Conservation (phyloP, 768 basidiomycete species). For the Mycena belliarum region DNA sequence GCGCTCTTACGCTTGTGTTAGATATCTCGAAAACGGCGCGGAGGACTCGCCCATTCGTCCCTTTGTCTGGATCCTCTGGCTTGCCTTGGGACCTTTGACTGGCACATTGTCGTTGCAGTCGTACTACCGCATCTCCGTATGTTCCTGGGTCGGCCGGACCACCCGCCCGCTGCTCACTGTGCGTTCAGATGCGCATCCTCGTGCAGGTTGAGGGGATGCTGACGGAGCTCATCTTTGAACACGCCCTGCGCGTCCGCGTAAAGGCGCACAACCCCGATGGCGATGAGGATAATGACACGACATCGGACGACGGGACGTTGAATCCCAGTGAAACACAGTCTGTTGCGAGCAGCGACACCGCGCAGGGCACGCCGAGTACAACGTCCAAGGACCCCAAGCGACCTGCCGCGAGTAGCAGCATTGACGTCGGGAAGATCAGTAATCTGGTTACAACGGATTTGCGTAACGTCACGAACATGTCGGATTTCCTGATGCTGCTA, state of each 20-base stretch:
- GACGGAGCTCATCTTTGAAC: constrained; percentile 29
- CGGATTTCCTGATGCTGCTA: constrained; percentile 22
- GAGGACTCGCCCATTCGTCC: constrained; percentile 42
- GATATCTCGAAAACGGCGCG: constrained; percentile 46
- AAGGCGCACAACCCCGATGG: constrained; percentile 33
- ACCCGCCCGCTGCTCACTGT: background rate
- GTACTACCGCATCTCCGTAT: constrained; percentile 34
- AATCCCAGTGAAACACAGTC: constrained; percentile 15
- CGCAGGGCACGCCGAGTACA: constrained; percentile 9
- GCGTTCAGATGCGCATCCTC: constrained; percentile 19
- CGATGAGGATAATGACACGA: background rate
- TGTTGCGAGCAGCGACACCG: constrained; percentile 20
- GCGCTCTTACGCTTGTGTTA: background rate
- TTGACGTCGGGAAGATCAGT: constrained; percentile 55
- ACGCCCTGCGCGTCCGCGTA: constrained; percentile 51
- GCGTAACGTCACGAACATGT: constrained; percentile 18
- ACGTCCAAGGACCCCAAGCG: constrained; percentile 17
- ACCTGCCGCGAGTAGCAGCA: background rate
- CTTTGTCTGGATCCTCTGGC: constrained; percentile 50
- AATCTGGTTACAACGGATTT: constrained; percentile 58
- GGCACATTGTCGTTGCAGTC: constrained; percentile 39
- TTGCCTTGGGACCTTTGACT: constrained; percentile 38
- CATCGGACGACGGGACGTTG: background rate
- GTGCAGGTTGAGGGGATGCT: constrained; percentile 26
- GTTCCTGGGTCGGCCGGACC: background rate